Base-by-base conservation (phyloP, 164 flowering plant genomes). In the Stephania cephalantha region DNA sequence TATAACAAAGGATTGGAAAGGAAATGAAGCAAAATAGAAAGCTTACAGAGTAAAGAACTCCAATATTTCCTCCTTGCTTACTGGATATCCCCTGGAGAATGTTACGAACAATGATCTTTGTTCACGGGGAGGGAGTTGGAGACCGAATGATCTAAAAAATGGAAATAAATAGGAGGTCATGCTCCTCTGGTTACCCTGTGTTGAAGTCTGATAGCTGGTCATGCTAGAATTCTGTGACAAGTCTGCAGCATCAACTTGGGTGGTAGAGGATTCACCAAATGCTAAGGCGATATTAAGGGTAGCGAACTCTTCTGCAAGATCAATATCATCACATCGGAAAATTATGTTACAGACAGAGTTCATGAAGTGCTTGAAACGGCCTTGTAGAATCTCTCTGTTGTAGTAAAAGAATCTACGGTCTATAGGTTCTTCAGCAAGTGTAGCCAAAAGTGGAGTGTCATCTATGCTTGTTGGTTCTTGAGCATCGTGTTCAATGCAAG, bases 41-140 rank as follows among this genome's bases (percentile, higher is more conserved):
- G 44, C 71, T 68, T 68, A 68, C 71, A 5, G 11, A 30, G 46
- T 68, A 46, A 68, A 68, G 17, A 31, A 68, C 5, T 68, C 71
- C 15, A 35, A 12, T 31, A 68, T 35, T 35, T 68, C 71, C 8
- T 68, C 71, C 13, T 35, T 68, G n/a, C n/a, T 15, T 15, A 68
- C 4, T 11, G 71, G 71, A 68, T 31, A 68, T 30, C 71, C 71
- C 35, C 17, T 5, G 17, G 71, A 68, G 15, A 35, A 68, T 12
- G 71, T 68, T 3, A 68, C 4, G 15, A 31, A 68, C 71, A 68
- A 31, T 13, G 71, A 30, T 35, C 71, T 35, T 68, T 68, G 46
- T 18, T 68, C 71, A 15, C 46, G 46, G 4, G 71, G 71, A 31
- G 46, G 71, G 44, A 31, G 3, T 11, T 68, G 22, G 15, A 13